Percentiles rank a stretch among this genome's conserved stretches.
Evolutionary conservation across 768 basidiomycete genomes (phyloP).

Genomic region (Phlebiopsis gigantea): DNA sequence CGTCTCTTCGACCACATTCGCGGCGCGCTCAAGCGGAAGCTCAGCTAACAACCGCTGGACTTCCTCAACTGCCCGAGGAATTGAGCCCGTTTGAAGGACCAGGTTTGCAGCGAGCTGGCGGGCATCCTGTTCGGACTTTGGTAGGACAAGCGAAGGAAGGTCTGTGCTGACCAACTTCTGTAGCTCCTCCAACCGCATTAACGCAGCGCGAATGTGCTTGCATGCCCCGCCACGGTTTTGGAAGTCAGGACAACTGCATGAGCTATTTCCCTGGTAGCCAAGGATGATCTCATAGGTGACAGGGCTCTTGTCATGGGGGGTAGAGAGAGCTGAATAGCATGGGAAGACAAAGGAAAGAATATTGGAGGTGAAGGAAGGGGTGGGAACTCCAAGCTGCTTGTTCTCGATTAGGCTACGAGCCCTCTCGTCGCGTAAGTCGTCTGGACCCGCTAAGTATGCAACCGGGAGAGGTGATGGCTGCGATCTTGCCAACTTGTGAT

Average conservation of each 20-base stretch:
- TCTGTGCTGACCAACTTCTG: background rate
- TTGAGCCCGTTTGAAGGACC: background rate
- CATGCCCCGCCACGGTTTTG: conserved; percentile 14
- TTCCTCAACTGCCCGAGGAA: background rate
- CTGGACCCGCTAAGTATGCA: background rate
- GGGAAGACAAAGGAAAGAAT: background rate
- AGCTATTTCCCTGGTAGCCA: conserved; percentile 1
- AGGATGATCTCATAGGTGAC: background rate
- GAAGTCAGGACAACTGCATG: conserved; percentile 15
- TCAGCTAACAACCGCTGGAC: background rate
- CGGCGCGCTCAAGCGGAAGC: background rate
- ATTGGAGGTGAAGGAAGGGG: background rate
- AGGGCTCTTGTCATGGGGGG: background rate
- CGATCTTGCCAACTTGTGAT: background rate
- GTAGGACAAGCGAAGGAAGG: background rate
- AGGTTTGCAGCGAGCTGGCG: background rate
- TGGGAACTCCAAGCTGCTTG: background rate
- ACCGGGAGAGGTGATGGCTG: background rate
- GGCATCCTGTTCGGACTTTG: background rate
- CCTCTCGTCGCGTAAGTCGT: background rate
- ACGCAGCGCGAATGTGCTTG: conserved; percentile 14
- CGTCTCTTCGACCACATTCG: background rate
- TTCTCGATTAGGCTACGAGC: background rate
- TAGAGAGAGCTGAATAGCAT: background rate
- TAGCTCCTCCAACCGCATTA: background rate